Base-by-base conservation (phyloP, 1,139 yeast species). In the Arxiozyma bovina region DNA sequence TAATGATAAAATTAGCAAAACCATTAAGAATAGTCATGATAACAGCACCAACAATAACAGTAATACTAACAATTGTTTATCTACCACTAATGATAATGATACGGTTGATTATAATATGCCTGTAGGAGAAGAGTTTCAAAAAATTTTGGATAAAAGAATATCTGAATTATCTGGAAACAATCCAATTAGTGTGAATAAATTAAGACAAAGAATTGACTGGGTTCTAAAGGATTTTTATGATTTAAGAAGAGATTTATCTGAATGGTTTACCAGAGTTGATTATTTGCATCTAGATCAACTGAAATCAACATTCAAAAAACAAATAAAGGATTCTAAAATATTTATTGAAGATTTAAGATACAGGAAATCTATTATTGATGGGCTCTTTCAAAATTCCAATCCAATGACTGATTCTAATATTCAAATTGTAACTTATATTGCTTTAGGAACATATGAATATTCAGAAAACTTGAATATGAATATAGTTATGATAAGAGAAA, bases 261-360 rank as follows among this genome's bases (percentile, higher is more conserved):
- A 83, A 51, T 85, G 94, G 94, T 85, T 85, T 61, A 73, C 79
- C 6, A 64, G 65, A 46, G 69, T 74, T 49, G 93, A 85, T 64
- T 73, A 79, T 53, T 55, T 53, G 5, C 50, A 55, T 25, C 54
- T 68, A n/a, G 56, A 59, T 2, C 59, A 54, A 40, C 47, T 59
- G 1, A 56, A 57, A 41, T 47, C 52, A 17, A 53, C 59, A 38
- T 67, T 66, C 49, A 61, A 61, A 18, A 53, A 59, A 18, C 48
- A 56, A 42, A 60, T 58, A 1, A 42, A 52, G 5, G 61, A 64
- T 30, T 63, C 66, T 5, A 55, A 58, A 4, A 61, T 56, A 27
- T 64, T 63, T 44, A 17, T 65, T 1, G 50, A 21, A 17, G 63
- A 67, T 53, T 53, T 53, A 0, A 40, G 30, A 2, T 65, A 61